Conservation (phyloP, 257 asterid species). For the Cinchona pubescens region DNA sequence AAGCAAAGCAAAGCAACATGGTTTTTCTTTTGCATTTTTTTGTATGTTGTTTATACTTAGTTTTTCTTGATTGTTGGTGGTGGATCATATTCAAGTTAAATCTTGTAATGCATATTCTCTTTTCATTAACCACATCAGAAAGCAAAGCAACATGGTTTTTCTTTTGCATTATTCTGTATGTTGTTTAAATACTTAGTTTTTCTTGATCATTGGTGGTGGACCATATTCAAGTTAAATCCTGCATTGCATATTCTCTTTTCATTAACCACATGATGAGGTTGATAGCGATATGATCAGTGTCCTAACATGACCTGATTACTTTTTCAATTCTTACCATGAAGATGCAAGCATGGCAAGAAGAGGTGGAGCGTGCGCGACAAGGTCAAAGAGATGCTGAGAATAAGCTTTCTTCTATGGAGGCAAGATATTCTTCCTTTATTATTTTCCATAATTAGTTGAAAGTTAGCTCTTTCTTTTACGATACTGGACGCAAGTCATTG, state of each 20-base stretch:
- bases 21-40: neutral
- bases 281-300: neutral
- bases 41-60: neutral
- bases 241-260: neutral
- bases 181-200: neutral
- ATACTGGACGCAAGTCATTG: neutral
- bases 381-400: constrained; percentile 97
- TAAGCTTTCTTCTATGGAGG: constrained; percentile 93
- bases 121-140: constrained; percentile 2
- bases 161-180: neutral
- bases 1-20: neutral
- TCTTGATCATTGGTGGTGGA: no score
- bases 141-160: neutral
- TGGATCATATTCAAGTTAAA: neutral
- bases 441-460: neutral
- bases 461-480: neutral
- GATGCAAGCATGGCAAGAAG: constrained; percentile 99
- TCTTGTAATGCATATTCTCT: neutral
- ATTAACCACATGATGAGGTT: neutral
- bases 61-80: neutral
- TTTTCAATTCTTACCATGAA: constrained; percentile 40
- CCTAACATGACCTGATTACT: constrained; percentile 14
- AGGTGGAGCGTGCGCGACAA: constrained; percentile 97
- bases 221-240: neutral
- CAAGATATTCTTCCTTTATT: constrained; percentile 38